These are phyloP conservation scores for Carex littledalei DNA, from an alignment of 176 grass and related monocot genomes.

Conservation along the genomic window DNA sequence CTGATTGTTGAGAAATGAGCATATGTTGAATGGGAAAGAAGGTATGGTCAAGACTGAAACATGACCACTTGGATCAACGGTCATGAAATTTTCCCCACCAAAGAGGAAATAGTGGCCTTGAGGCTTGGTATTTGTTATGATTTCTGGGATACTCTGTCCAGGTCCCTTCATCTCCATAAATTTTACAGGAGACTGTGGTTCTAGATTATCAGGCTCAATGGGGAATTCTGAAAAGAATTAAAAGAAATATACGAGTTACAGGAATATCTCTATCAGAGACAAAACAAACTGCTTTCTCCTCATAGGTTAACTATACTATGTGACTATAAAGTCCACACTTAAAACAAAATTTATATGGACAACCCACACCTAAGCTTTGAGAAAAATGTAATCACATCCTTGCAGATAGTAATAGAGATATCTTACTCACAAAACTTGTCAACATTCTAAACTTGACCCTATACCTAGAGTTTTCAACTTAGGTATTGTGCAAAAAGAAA, in stretches of 20 bases:
- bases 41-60: slow-evolving; percentile 59
- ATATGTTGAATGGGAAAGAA: slow-evolving; percentile 25
- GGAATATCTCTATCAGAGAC: not conserved
- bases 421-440: not conserved
- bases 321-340: not conserved
- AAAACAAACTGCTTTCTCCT: not conserved
- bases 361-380: not conserved
- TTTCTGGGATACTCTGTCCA: not conserved
- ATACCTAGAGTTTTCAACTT: not conserved
- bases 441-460: not conserved
- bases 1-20: slow-evolving; percentile 24
- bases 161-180: slow-evolving; percentile 15
- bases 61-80: slow-evolving; percentile 38
- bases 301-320: not conserved
- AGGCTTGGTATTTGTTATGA: slow-evolving; percentile 13
- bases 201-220: slow-evolving; percentile 21
- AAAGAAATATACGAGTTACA: not conserved
- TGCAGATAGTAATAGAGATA: not conserved
- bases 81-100: slow-evolving; percentile 49
- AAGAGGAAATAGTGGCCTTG: slow-evolving; percentile 47
- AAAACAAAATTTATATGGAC: not conserved
- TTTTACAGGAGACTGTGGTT: slow-evolving; percentile 22
- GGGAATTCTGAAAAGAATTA: slow-evolving; percentile 33
- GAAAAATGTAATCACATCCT: not conserved
- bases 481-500: not conserved